Conservation (phyloP, 192 early-diverging fungal genomes). For the Dissophora ornata region DNA sequence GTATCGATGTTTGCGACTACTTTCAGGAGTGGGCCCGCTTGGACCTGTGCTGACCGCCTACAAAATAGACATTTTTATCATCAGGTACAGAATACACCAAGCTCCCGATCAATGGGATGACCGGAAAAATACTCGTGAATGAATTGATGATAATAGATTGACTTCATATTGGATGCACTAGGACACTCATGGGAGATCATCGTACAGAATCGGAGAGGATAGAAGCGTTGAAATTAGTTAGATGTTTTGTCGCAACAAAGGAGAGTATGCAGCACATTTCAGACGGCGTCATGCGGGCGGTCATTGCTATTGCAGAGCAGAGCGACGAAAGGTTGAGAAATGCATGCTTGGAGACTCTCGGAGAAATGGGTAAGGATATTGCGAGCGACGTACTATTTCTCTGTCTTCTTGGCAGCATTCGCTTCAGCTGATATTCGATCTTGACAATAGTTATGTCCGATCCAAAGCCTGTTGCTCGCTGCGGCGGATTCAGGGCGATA, state of each 20-base stretch:
- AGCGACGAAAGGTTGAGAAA: conserved; percentile 78
- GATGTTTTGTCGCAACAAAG: conserved; percentile 73
- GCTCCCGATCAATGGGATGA: too few species aligned
- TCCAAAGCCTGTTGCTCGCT: conserved; percentile 65
- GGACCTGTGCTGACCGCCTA: conserved; percentile 58
- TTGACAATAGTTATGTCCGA: conserved; percentile 67
- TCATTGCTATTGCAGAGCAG: conserved; percentile 84
- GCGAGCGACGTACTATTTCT: too few species aligned
- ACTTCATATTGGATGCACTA: conserved; percentile 21
- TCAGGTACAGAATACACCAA: conserved; percentile 66
- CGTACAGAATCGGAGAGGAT: conserved; percentile 78
- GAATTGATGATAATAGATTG: too few species aligned
- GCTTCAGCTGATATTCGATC: too few species aligned
- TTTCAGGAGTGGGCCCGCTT: conserved; percentile 58
- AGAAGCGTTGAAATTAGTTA: conserved; percentile 80
- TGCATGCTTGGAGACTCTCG: conserved; percentile 80
- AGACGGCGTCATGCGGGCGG: conserved; percentile 72
- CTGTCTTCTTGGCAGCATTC: too few species aligned
- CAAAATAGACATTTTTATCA: conserved; percentile 79
- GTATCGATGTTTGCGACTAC: conserved; percentile 71
- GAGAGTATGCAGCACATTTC: conserved; percentile 70
- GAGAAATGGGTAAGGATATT: conserved; percentile 78
- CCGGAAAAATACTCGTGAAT: too few species aligned
- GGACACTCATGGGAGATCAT: conserved; percentile 65
- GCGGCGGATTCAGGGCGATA: conserved; percentile 77